Base-by-base conservation (phyloP, 495 filamentous ascomycete genomes). In the Chlorociboria aeruginascens region DNA sequence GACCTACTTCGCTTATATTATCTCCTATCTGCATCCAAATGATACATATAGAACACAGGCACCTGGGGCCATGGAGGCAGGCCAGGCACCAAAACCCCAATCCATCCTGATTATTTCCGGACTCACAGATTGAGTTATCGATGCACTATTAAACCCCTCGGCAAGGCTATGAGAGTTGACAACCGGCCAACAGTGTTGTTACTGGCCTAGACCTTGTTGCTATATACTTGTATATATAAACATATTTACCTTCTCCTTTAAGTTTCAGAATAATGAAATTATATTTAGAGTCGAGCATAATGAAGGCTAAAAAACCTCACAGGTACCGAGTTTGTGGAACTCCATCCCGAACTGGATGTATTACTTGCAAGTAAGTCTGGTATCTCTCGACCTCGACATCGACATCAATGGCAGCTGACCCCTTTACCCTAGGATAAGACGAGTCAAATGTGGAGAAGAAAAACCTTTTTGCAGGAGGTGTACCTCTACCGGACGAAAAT, bases 371-470 rank as follows among this genome's bases (percentile, higher is more conserved):
- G 52, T 49, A 10, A 40, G 51, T 34, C 8, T 44, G 10, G 14
- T 30, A 13, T 14, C 11, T 8, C 40, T 37, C 34, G 28, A 16
- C 14, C 40, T 37, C 34, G 28, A 16, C 14, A 39, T 11, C 40
- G 3, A 14, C 16, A 30, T 37, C 34, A 25, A 38, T 12, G 31
- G 44, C 2, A 40, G 32, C 17, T 32, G 28, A 38, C 51, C 31
- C 9, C 4, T 46, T 6, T 20, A 13, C 12, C 9, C 16, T 28
- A 65, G 68, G 40, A 57, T 60, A 20, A 63, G 69, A 38, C 53
- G 65, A 28, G 65, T 71, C 25, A 71, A 70, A 38, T 73, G 69
- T 30, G 69, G 68, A 32, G 67, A 71, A 40, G 56, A 61, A 32
- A 59, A 62, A 11, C 69, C 68, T 0, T 53, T 54, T 30, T 72